Base-by-base conservation (phyloP, 345 rosid genomes). In the Schrenkiella parvula region DNA sequence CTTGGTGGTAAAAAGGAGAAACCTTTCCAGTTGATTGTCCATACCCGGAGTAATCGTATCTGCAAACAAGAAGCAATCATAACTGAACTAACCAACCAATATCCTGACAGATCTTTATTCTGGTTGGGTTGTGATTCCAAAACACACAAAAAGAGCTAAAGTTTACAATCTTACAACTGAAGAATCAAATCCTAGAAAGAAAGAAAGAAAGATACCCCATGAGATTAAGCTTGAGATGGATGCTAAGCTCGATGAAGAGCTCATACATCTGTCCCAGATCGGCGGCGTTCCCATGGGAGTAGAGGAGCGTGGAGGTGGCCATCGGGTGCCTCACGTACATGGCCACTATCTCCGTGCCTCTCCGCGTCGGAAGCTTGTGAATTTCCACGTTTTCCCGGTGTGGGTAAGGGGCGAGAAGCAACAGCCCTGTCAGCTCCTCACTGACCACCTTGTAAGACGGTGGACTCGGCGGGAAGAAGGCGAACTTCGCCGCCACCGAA, bases 241-340 rank as follows among this genome's bases (percentile, higher is more conserved):
- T 86, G 86, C 96, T 89, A 66, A 91, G 82, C 77, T 95, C 88
- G 72, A 95, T 79, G 91, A 95, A 91, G 71, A 95, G 96, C 88
- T 95, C 96, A 77, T 95, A 95, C 95, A 95, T 88, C 93, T 95
- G 96, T 22, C 99, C 97, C 81, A 95, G 87, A 87, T 91, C 97
- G 85, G 97, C 95, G 37, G 97, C 99, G 88, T 95, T 95, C 1
- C 99, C 97, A 73, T 93, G 98, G 14, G 97, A 93, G 80, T 93
- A 93, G 28, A 93, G 88, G 34, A 93, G 55, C 70, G 98, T 91
- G 17, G 96, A 82, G 44, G 84, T 88, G 18, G 98, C 95, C 92
- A 84, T 86, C 14, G 98, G 98, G 31, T 91, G 87, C 63, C 95
- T 80, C 43, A 91, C 83, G 74, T 91, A 89, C 52, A 93, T 64